These are phyloP conservation scores for Penicillium sp. DNA, from an alignment of 2,329 filamentous ascomycete genomes.

Conservation along the genomic window DNA sequence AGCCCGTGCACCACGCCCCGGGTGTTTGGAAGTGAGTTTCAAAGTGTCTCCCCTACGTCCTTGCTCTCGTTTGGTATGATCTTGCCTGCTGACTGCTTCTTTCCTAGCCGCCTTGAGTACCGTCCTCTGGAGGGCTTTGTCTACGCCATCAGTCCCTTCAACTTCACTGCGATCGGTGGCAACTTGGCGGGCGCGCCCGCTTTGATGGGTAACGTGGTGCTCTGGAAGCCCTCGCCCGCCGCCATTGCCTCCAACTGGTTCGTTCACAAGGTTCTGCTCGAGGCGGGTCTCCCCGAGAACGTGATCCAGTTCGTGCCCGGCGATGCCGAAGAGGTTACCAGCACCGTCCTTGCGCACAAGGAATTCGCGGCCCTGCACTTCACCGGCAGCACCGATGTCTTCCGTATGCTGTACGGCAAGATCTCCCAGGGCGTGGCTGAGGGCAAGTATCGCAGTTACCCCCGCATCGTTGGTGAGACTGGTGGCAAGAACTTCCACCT, in stretches of 20 bases:
- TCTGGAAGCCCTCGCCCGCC: slow-evolving; percentile 93
- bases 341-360: slow-evolving; percentile 66
- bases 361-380: slow-evolving; percentile 91
- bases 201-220: slow-evolving; percentile 85
- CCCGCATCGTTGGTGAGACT: slow-evolving; percentile 82
- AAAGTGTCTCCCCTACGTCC: background rate
- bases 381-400: slow-evolving; percentile 87
- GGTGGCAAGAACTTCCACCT: slow-evolving; percentile 93
- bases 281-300: slow-evolving; percentile 80
- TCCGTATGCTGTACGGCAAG: slow-evolving; percentile 79
- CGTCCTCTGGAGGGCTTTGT: slow-evolving; percentile 90
- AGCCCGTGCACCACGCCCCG: slow-evolving; percentile 74
- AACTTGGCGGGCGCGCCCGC: slow-evolving; percentile 80
- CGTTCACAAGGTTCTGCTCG: slow-evolving; percentile 80
- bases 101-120: slow-evolving; percentile 65
- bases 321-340: slow-evolving; percentile 76
- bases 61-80: too few relatives aligned
- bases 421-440: slow-evolving; percentile 77
- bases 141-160: slow-evolving; percentile 90
- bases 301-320: slow-evolving; percentile 94
- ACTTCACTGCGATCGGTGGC: slow-evolving; percentile 91
- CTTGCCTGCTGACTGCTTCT: background rate
- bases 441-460: slow-evolving; percentile 77
- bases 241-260: slow-evolving; percentile 89
- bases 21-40: slow-evolving; percentile 72